Evolutionary conservation across 2,329 filamentous ascomycete genomes (phyloP).

Genomic region (Trichoderma oligosporum): DNA sequence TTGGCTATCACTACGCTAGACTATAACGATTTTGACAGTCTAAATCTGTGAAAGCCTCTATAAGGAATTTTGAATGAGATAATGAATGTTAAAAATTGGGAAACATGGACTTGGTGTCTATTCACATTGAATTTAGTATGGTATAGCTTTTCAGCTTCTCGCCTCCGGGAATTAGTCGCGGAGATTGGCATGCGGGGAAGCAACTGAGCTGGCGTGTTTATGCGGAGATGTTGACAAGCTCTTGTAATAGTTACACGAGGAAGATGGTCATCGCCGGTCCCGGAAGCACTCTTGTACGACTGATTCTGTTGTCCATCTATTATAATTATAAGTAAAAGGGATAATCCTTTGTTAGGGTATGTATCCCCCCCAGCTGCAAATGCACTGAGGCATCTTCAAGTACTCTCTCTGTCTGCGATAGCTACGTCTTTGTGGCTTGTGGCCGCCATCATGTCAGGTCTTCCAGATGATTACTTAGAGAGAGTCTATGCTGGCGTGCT

Average conservation of each 20-base stretch:
- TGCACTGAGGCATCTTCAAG: no score
- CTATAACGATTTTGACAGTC: no score
- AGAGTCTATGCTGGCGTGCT: slow-evolving; percentile 38
- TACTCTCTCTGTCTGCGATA: no score
- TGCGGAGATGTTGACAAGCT: background rate
- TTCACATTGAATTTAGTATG: background rate
- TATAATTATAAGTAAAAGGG: no score
- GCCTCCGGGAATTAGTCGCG: background rate
- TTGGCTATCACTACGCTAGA: no score
- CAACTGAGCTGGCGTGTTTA: background rate
- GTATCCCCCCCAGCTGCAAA: background rate
- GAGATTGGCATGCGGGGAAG: slow-evolving; percentile 6
- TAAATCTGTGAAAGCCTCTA: background rate
- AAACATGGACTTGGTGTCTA: background rate
- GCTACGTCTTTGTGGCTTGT: no score
- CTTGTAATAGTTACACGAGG: background rate
- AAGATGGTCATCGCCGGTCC: background rate
- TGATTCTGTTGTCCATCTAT: no score
- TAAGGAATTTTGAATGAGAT: background rate
- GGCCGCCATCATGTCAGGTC: background rate
- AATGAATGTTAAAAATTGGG: background rate
- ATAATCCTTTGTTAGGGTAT: background rate
- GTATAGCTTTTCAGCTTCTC: background rate
- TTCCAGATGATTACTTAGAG: slow-evolving; percentile 30
- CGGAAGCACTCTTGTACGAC: background rate